Conservation (phyloP, 306 rosid genomes). For the Quercus parvula region DNA sequence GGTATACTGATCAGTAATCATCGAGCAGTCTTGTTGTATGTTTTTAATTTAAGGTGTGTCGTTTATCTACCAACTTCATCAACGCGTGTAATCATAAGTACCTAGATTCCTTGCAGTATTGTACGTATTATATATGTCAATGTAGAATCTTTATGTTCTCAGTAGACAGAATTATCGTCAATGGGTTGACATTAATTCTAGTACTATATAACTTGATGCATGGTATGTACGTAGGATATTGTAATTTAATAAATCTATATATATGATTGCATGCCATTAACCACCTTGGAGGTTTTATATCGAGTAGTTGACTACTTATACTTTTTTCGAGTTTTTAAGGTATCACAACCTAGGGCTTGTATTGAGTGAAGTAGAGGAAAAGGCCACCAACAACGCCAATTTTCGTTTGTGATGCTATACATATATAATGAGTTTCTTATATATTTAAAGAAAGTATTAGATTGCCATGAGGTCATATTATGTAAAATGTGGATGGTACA, state of each 20-base stretch:
- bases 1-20: not conserved
- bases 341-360: no score
- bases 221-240: not conserved
- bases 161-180: not conserved
- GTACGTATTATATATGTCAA: not conserved
- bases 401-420: not conserved
- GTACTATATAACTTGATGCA: not conserved
- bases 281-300: no score
- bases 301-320: no score
- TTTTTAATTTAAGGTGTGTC: not conserved
- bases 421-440: no score
- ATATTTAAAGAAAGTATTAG: no score
- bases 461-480: no score
- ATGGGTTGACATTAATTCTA: not conserved
- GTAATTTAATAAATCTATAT: no score
- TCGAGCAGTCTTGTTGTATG: not conserved
- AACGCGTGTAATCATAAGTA: not conserved
- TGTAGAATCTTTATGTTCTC: not conserved
- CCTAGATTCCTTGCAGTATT: not conserved
- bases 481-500: no score
- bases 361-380: not conserved
- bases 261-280: no score
- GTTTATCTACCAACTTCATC: constrained; percentile 2
- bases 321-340: no score
- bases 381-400: not conserved